Evolutionary conservation across 306 rosid species (phyloP).

Genomic region (Acmispon strigosus): DNA sequence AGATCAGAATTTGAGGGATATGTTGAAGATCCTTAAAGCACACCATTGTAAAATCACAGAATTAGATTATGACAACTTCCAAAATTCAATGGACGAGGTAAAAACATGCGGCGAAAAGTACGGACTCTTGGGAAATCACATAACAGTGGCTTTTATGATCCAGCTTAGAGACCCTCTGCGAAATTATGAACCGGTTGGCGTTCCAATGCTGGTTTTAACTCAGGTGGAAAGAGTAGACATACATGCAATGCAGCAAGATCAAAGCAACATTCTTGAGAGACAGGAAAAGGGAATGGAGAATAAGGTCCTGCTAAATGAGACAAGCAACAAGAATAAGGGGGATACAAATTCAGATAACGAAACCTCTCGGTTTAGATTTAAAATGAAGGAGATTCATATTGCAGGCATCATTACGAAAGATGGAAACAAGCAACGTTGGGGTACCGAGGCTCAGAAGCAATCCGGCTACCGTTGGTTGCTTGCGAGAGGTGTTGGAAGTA

Average conservation of each 20-base stretch:
- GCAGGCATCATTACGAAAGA: slow-evolving; percentile 43
- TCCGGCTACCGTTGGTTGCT: slow-evolving; percentile 67
- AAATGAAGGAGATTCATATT: slow-evolving; percentile 42
- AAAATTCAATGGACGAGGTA: slow-evolving; percentile 13
- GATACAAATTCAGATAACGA: slow-evolving; percentile 4
- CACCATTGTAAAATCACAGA: slow-evolving; percentile 47
- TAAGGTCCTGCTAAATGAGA: background rate
- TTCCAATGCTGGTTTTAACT: slow-evolving; percentile 59
- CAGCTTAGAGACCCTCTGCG: slow-evolving; percentile 65
- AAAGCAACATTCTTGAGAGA: background rate
- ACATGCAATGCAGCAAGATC: slow-evolving; percentile 3
- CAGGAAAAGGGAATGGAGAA: background rate
- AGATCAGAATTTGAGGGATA: slow-evolving; percentile 28
- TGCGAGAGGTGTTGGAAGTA: slow-evolving; percentile 46
- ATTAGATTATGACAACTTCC: slow-evolving; percentile 29
- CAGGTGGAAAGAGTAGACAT: slow-evolving; percentile 45
- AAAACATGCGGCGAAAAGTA: slow-evolving; percentile 14
- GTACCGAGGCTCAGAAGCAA: slow-evolving; percentile 44
- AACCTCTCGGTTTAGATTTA: slow-evolving; percentile 24
- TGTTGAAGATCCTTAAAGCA: slow-evolving; percentile 39
- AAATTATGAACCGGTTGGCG: slow-evolving; percentile 61
- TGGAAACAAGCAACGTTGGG: slow-evolving; percentile 43
- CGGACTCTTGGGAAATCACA: slow-evolving; percentile 52
- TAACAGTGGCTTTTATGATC: slow-evolving; percentile 44
- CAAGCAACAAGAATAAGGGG: background rate